phyloP scores from a whole-genome alignment of 805 yeast genomes.

The Starmera dryadoides region DNA sequence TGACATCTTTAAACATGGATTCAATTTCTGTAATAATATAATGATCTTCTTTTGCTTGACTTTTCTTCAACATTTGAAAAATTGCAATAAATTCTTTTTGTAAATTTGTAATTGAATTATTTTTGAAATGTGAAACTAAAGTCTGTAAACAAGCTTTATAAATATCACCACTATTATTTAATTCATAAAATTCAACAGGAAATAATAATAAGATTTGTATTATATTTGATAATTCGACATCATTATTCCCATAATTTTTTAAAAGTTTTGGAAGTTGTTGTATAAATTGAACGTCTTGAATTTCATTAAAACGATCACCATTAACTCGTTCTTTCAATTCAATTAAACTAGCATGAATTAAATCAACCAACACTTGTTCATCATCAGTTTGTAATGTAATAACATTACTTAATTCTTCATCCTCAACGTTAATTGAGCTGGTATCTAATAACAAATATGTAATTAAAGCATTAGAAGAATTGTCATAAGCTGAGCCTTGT shows the following conservation, averaged over 20 bases:
- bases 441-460: conserved; percentile 37
- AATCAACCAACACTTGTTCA: conserved; percentile 25
- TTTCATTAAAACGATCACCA: conserved; percentile 8
- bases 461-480: conserved; percentile 32
- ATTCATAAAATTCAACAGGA: conserved; percentile 14
- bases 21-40: conserved; percentile 7
- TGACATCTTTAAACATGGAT: conserved; percentile 3
- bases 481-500: conserved; percentile 21
- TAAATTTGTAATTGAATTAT: conserved; percentile 8
- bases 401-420: conserved; percentile 21
- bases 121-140: conserved; percentile 13
- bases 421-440: conserved; percentile 27
- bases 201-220: conserved; percentile 12
- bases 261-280: conserved; percentile 5
- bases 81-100: conserved; percentile 7
- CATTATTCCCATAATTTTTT: conserved; percentile 9
- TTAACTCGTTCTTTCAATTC: conserved; percentile 6
- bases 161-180: conserved; percentile 8
- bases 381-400: conserved; percentile 20
- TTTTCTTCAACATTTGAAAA: conserved; percentile 3
- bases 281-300: conserved; percentile 7
- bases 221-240: conserved; percentile 8
- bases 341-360: conserved; percentile 32
- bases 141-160: conserved; percentile 6
- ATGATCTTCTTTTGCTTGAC: conserved; percentile 1